These are phyloP conservation scores for Populus deltoides DNA, from an alignment of 345 rosid genomes.

Conservation along the genomic window DNA sequence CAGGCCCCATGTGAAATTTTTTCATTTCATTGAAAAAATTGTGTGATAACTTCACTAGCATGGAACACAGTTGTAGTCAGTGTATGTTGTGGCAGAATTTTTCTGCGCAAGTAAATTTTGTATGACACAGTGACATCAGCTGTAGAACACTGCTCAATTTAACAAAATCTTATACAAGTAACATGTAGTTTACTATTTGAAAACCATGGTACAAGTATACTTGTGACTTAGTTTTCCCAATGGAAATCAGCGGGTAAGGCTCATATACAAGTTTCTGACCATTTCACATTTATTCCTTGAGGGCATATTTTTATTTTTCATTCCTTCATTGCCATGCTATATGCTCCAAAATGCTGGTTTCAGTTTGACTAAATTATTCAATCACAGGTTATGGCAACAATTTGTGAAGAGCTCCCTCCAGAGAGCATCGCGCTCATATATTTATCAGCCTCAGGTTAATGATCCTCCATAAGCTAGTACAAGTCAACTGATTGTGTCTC, in stretches of 20 bases:
- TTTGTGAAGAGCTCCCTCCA: slow-evolving; percentile 81
- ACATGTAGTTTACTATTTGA: not conserved
- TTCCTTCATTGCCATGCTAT: not conserved
- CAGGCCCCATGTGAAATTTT: not conserved
- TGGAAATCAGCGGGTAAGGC: not conserved
- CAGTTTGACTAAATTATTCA: slow-evolving; percentile 10
- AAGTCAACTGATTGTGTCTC: slow-evolving; percentile 2
- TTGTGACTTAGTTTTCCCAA: not conserved
- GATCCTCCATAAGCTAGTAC: slow-evolving; percentile 20
- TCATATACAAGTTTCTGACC: not conserved
- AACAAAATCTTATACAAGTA: not conserved
- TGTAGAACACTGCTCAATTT: not conserved
- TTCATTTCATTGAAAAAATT: not conserved
- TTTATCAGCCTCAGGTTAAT: slow-evolving; percentile 78
- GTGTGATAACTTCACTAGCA: not conserved
- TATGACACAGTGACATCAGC: not conserved
- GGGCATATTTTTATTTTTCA: not conserved
- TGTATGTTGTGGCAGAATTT: not conserved
- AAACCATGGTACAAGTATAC: not conserved
- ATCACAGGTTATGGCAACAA: slow-evolving; percentile 82
- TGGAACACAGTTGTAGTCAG: not conserved
- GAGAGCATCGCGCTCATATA: slow-evolving; percentile 78
- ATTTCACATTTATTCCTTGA: not conserved
- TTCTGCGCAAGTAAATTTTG: slow-evolving; percentile 5
- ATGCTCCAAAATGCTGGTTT: not conserved